Evolutionary conservation across 441 rosid species (phyloP), one percentile per base, ranked within the genome.

Genomic region (Jatropha podagrica): DNA sequence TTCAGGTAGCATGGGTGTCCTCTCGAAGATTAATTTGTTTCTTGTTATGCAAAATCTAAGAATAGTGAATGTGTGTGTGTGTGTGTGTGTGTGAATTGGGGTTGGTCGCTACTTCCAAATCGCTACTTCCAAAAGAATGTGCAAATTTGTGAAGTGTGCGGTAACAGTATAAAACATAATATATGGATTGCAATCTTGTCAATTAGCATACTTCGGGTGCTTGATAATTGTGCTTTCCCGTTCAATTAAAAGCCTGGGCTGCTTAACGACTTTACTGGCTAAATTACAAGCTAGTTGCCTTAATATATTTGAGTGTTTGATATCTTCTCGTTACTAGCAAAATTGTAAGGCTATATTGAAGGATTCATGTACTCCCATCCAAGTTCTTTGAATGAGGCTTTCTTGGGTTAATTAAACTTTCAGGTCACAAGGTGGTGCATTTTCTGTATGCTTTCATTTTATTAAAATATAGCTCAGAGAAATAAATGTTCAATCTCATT

Each of bases 1-100:
- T 27, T 86, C 97, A 79, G 97, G 97, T 78, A 0, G 68, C 8
- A 67, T 72, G 64, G 32, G 5, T 18, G 12, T 71, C 72, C 42
- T 80, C 58, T 37, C 1, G 17, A 44, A 26, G 46, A 26, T 46
- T 54, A 18, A 27, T 66, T 62, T 59, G 14, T 37, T 37, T 70
- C 74, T 26, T 7, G 27, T 23, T 27, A 8, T 65, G 17, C 37
- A 59, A 41, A 72, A 44, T 55, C 10, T 44, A 44, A 44, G 48
- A 44, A 32, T 32, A 32, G 32, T 32, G 32, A 32, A 2, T 32
- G 32, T 32, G 32, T 32, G 32, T 32, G 32, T 32, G 32, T 32
- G 32, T 32, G 2, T 32, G 32, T 32, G 32, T 32, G 32, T 32
- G 48, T 44, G 9, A 12, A 44, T 27, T 27, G n/a, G 52, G 37